A percentile compares a stretch with the other conserved stretches of the same genome.
These are phyloP conservation scores for Triadica sebifera DNA, from an alignment of 345 rosid genomes.

Conservation along the genomic window DNA sequence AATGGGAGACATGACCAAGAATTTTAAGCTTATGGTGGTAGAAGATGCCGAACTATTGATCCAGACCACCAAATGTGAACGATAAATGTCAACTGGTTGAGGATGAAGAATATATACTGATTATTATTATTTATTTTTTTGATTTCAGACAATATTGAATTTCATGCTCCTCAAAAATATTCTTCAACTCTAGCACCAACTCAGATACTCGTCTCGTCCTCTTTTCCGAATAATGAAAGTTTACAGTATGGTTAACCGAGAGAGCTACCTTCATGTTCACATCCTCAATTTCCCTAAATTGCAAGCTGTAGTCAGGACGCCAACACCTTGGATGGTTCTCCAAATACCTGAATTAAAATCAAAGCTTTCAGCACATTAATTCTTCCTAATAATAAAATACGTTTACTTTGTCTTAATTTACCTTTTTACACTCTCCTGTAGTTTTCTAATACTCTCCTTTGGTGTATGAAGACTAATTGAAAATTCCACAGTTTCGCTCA, in stretches of 20 bases:
- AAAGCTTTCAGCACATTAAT: no score
- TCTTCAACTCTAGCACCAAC: slow-evolving; percentile 50
- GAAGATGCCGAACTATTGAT: background rate
- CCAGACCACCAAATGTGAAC: slow-evolving; percentile 16
- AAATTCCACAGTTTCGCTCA: slow-evolving; percentile 20
- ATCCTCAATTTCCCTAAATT: slow-evolving; percentile 58
- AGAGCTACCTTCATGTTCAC: slow-evolving; percentile 68
- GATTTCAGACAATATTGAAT: slow-evolving; percentile 53
- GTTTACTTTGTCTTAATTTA: background rate
- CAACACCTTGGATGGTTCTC: slow-evolving; percentile 60
- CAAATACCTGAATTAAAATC: slow-evolving; percentile 42
- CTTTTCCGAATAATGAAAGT: slow-evolving; percentile 58
- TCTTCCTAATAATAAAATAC: no score
- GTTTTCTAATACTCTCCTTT: slow-evolving; percentile 7
- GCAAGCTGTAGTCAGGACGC: slow-evolving; percentile 44
- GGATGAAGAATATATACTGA: no score
- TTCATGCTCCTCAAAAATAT: slow-evolving; percentile 49
- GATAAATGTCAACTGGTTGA: slow-evolving; percentile 52
- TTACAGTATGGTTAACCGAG: slow-evolving; percentile 54
- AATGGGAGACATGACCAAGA: no score
- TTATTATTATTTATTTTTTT: no score
- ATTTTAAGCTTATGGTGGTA: background rate
- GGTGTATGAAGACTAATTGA: slow-evolving; percentile 19
- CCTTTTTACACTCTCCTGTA: slow-evolving; percentile 16
- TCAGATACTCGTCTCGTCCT: slow-evolving; percentile 53